phyloP scores from a whole-genome alignment of 495 filamentous ascomycete genomes.

The Aspergillus cavernicola region DNA sequence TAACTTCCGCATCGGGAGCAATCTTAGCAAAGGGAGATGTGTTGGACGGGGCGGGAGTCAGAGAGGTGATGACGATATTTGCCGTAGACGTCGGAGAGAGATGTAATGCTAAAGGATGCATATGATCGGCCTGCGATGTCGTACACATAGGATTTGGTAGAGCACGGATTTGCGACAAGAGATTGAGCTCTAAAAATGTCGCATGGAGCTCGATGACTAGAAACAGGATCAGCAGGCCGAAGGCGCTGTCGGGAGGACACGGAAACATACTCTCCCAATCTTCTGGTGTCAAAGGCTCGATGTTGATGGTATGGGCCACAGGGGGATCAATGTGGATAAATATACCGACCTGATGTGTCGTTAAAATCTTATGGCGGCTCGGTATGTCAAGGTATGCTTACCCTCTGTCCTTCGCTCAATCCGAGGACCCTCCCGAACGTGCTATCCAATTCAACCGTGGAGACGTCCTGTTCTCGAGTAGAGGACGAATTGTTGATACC shows the following conservation, averaged over 20 bases:
- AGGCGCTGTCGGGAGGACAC: neutral
- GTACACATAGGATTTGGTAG: constrained; percentile 77
- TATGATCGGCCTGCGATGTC: constrained; percentile 41
- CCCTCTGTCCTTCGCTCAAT: constrained; percentile 79
- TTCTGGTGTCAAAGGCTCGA: constrained; percentile 88
- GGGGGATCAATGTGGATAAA: constrained; percentile 85
- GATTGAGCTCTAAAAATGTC: constrained; percentile 88
- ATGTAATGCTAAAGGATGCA: constrained; percentile 85
- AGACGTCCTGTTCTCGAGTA: constrained; percentile 65
- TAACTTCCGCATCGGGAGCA: constrained; percentile 88
- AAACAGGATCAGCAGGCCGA: constrained; percentile 6
- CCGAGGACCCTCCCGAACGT: constrained; percentile 83
- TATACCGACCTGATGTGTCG: constrained; percentile 52
- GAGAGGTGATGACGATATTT: constrained; percentile 77
- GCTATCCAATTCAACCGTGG: constrained; percentile 81
- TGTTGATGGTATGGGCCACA: constrained; percentile 85
- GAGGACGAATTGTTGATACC: constrained; percentile 59
- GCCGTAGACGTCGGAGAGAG: constrained; percentile 94
- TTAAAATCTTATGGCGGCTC: constrained; percentile 18
- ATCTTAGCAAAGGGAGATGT: constrained; percentile 84
- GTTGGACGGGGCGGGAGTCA: constrained; percentile 65
- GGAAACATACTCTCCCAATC: constrained; percentile 79
- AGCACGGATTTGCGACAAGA: constrained; percentile 88
- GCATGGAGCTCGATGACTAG: constrained; percentile 93
- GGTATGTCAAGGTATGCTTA: constrained; percentile 32